Evolutionary conservation across 305 asterid species (phyloP), one percentile per base, ranked within the genome.

Genomic region (Solanum aculeatissimum): DNA sequence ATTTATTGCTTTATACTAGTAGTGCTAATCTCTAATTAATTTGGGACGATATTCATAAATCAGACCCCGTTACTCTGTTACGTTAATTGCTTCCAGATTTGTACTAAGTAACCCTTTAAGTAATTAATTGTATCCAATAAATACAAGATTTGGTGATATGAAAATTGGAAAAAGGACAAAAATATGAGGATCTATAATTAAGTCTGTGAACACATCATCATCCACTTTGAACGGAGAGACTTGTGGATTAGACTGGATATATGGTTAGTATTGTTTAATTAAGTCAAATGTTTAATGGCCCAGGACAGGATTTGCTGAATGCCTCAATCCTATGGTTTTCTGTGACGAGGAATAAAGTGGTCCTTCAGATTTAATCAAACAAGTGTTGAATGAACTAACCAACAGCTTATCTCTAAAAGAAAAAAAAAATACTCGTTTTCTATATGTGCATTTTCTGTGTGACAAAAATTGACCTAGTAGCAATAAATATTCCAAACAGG

Each of bases 401-500:
- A 43, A 25, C 13, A 71, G 13, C 13, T 14, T 6, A 43, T 70
- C 72, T 29, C 23, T 7, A 65, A 66, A 70, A 70, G n/a, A 12
- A 3, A 18, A 2, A 70, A 70, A 70, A n/a, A 6, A 11, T 43
- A 45, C 38, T 71, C 21, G 19, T 19, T 70, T 27, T 11, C 19
- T 12, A 42, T 5, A 23, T 45, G 23, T 47, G 9, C 27, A 18
- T 40, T 6, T 9, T 72, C 13, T 25, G 13, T 75, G 43, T 9
- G 25, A 18, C 82, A 49, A 49, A 47, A 49, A 16, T 75, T 75
- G 63, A 75, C 45, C 35, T 0, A 15, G 7, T 75, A 13, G 16
- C 1, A 47, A 75, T 47, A 16, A 47, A 75, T 47, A 16, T 75
- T 74, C 1, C 7, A 79, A 32, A 18, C 85, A 93, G 98, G 88